These are phyloP conservation scores for Malassezia globosa DNA, from an alignment of 1,284 basidiomycete species.

Conservation along the genomic window DNA sequence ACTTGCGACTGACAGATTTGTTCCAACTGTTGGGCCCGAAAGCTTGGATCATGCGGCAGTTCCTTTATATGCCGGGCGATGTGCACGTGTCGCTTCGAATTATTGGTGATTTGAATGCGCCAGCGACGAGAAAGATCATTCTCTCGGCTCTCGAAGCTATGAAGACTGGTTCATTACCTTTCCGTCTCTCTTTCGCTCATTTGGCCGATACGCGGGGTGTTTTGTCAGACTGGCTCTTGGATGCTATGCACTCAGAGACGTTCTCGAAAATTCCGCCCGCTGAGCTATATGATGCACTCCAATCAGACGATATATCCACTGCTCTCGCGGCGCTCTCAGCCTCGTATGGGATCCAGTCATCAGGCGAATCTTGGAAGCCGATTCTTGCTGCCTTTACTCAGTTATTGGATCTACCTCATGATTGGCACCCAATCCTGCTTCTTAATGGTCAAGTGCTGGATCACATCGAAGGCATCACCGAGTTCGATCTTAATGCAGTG, in stretches of 20 bases:
- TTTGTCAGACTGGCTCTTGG: background rate
- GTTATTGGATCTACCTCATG: background rate
- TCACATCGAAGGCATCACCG: constrained; percentile 8
- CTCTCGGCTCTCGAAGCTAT: constrained; percentile 57
- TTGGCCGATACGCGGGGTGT: background rate
- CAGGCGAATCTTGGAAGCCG: background rate
- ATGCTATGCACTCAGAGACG: background rate
- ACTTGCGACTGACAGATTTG: constrained; percentile 1
- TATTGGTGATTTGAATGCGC: constrained; percentile 66
- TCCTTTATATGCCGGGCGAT: constrained; percentile 1
- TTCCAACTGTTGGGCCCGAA: background rate
- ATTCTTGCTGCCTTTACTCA: background rate
- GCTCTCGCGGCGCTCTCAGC: background rate
- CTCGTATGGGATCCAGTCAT: background rate
- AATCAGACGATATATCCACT: background rate
- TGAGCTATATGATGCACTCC: background rate
- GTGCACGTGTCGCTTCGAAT: constrained; percentile 47
- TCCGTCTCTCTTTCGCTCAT: constrained; percentile 20
- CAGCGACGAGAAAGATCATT: constrained; percentile 54
- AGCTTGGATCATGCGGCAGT: background rate
- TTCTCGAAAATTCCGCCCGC: background rate
- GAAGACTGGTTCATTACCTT: background rate
- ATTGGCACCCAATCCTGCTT: constrained; percentile 8
- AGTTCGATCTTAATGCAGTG: constrained; percentile 20
- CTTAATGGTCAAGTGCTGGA: constrained; percentile 24